Conservation (phyloP, 192 early-diverging fungal species). For the Backusella tuberculispora region DNA sequence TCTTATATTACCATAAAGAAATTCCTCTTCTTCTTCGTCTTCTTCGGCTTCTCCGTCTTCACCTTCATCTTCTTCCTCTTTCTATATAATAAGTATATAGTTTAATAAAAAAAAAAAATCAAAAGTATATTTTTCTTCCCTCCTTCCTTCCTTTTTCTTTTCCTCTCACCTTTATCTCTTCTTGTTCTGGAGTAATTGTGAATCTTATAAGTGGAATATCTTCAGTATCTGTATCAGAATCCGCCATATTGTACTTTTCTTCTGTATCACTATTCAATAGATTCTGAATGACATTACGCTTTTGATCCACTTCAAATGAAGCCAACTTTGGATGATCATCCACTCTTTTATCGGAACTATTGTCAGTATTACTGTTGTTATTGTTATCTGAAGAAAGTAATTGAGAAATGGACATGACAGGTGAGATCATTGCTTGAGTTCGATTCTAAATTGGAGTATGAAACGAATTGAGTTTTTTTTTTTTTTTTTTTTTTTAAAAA, state of each 20-base stretch:
- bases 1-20: too few species aligned
- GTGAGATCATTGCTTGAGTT: constrained; percentile 2
- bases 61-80: background rate
- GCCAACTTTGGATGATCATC: background rate
- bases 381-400: background rate
- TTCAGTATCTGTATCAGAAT: constrained; percentile 33
- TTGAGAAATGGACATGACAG: constrained; percentile 23
- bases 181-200: background rate
- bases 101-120: too few species aligned
- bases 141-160: too few species aligned
- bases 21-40: too few species aligned
- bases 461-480: too few species aligned
- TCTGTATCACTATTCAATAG: constrained; percentile 27
- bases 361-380: too few species aligned
- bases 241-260: constrained; percentile 18
- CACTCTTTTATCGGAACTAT: too few species aligned
- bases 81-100: too few species aligned
- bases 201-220: constrained; percentile 18
- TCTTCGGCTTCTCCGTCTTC: too few species aligned
- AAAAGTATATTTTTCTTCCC: too few species aligned
- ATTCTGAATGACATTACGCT: constrained; percentile 23
- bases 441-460: background rate
- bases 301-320: background rate
- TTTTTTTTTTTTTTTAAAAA: too few species aligned
- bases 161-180: too few species aligned